phyloP scores from a whole-genome alignment of 1,139 yeast species.

The Magnusiomyces tetraspermus region DNA sequence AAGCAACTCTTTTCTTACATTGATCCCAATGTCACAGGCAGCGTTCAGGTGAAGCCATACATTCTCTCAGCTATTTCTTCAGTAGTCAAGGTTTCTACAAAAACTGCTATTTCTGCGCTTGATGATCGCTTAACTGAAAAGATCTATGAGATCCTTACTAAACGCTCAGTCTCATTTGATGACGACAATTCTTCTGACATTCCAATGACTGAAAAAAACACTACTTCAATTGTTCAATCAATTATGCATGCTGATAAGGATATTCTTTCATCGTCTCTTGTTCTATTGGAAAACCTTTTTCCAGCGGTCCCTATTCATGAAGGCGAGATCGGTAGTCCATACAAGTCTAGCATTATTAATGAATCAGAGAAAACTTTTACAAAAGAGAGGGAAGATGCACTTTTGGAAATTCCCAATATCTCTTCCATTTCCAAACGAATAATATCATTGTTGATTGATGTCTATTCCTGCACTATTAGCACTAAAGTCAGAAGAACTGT shows the following conservation, averaged over 20 bases:
- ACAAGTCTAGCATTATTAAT: slow-evolving; percentile 21
- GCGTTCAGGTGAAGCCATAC: slow-evolving; percentile 21
- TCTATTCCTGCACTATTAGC: slow-evolving; percentile 72
- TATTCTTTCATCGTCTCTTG: slow-evolving; percentile 46
- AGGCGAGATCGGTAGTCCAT: slow-evolving; percentile 27
- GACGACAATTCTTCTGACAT: slow-evolving; percentile 16
- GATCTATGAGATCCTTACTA: slow-evolving; percentile 30
- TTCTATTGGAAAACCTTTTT: slow-evolving; percentile 48
- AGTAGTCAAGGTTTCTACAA: slow-evolving; percentile 36
- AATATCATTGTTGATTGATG: slow-evolving; percentile 53
- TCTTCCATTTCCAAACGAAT: slow-evolving; percentile 41
- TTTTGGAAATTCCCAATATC: slow-evolving; percentile 20
- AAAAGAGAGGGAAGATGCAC: slow-evolving; percentile 12
- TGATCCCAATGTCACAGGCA: slow-evolving; percentile 20
- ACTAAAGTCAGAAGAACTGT: slow-evolving; percentile 53
- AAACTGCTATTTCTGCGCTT: slow-evolving; percentile 23
- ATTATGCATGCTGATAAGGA: slow-evolving; percentile 70
- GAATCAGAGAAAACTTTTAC: slow-evolving; percentile 13
- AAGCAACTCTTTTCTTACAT: slow-evolving; percentile 20
- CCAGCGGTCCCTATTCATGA: slow-evolving; percentile 21
- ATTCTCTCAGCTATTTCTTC: slow-evolving; percentile 34
- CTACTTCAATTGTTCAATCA: slow-evolving; percentile 52
- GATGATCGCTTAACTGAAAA: slow-evolving; percentile 12
- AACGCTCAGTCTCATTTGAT: slow-evolving; percentile 26
- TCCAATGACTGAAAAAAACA: slow-evolving; percentile 21